Conservation (phyloP, 2,329 filamentous ascomycete genomes). For the Elsinoe australis region DNA sequence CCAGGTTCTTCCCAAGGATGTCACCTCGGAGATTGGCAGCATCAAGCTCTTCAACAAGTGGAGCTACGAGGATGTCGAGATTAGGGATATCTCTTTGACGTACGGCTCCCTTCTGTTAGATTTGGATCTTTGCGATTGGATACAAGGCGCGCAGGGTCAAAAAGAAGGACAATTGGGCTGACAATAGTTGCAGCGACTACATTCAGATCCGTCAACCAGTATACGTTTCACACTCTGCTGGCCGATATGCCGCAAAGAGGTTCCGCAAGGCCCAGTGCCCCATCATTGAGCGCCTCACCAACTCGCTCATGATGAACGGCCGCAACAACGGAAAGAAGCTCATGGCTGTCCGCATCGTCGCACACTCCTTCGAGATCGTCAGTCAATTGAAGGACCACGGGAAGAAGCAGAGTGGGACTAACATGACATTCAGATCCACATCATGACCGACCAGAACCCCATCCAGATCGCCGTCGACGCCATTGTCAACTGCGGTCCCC, state of each 20-base stretch:
- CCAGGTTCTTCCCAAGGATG: slow-evolving; percentile 86
- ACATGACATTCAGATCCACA: slow-evolving; percentile 69
- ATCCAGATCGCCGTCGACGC: slow-evolving; percentile 99
- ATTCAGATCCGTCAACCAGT: slow-evolving; percentile 98
- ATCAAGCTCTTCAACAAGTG: slow-evolving; percentile 99
- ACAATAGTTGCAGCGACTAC: slow-evolving; percentile 68
- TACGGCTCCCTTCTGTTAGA: slow-evolving; percentile 47
- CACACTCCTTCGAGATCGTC: slow-evolving; percentile 99
- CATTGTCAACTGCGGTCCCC: slow-evolving; percentile 99
- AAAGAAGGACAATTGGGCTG: slow-evolving; percentile 20
- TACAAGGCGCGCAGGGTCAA: background rate
- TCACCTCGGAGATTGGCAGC: slow-evolving; percentile 78
- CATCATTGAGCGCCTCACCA: slow-evolving; percentile 99
- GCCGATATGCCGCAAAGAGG: slow-evolving; percentile 97
- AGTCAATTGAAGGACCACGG: slow-evolving; percentile 38
- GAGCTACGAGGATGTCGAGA: slow-evolving; percentile 98
- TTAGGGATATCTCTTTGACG: slow-evolving; percentile 99
- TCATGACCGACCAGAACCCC: slow-evolving; percentile 99
- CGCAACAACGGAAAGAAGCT: slow-evolving; percentile 99
- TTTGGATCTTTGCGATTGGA: background rate
- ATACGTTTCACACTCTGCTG: slow-evolving; percentile 98
- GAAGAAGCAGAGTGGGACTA: slow-evolving; percentile 14
- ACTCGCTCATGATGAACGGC: slow-evolving; percentile 99
- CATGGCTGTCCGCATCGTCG: slow-evolving; percentile 98
- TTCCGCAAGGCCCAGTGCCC: slow-evolving; percentile 99